These are phyloP conservation scores for Tricholoma sp. DNA, from an alignment of 768 basidiomycete genomes.

Conservation along the genomic window DNA sequence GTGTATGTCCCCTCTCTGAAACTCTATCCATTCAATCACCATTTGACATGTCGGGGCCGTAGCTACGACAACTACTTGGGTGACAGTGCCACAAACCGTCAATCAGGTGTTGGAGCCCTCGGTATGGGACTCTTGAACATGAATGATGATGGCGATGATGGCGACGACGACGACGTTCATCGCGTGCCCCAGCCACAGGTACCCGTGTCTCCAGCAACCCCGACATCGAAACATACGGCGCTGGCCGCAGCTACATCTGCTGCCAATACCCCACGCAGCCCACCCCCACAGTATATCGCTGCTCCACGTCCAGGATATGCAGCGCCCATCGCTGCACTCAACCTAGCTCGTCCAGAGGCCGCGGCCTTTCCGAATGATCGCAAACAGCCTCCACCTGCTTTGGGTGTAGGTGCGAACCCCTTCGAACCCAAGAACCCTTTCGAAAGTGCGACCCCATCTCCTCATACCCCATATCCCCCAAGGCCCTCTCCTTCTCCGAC, in stretches of 20 bases:
- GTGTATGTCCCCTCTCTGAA: conserved; percentile 43
- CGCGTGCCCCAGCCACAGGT: conserved; percentile 11
- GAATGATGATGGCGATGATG: conserved; percentile 40
- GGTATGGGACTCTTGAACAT: conserved; percentile 45
- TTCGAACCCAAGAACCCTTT: conserved; percentile 9
- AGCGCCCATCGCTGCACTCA: conserved; percentile 61
- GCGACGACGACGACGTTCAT: conserved; percentile 25
- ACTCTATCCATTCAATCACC: conserved; percentile 1
- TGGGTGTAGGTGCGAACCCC: conserved; percentile 15
- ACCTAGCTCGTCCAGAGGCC: conserved; percentile 45
- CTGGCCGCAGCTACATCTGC: conserved; percentile 15
- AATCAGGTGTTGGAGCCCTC: conserved; percentile 50
- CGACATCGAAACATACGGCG: conserved; percentile 32
- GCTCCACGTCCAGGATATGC: conserved; percentile 74
- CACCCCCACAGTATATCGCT: conserved; percentile 42
- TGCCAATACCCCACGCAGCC: conserved; percentile 17
- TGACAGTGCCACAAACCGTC: conserved; percentile 33
- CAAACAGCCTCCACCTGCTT: conserved; percentile 13
- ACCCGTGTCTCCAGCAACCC: conserved; percentile 5
- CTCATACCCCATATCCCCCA: conserved; percentile 4
- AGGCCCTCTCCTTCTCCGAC: conserved; percentile 21
- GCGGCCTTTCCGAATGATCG: conserved; percentile 33
- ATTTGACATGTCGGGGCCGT: conserved; percentile 8
- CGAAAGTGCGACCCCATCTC: conserved; percentile 11
- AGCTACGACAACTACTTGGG: conserved; percentile 64